phyloP scores from a whole-genome alignment of 306 rosid species.

The Sophora flavescens region DNA sequence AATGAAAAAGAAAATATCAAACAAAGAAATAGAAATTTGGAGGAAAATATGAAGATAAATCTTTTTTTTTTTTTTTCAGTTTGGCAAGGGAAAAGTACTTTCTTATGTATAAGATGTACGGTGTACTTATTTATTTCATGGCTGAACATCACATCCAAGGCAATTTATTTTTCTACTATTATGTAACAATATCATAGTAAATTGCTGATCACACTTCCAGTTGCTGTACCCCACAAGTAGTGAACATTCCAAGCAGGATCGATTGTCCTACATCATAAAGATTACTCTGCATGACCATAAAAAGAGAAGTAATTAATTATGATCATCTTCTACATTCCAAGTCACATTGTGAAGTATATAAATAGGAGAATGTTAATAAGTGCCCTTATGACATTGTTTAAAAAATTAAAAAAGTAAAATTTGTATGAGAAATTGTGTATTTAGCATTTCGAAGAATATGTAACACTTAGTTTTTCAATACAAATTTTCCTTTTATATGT shows the following conservation, averaged over 20 bases:
- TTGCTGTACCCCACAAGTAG: constrained; percentile 7
- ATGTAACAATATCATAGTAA: constrained; percentile 2
- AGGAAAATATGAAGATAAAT: background rate
- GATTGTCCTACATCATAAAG: background rate
- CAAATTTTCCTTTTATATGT: too few species aligned
- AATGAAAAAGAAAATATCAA: background rate
- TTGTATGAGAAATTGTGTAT: too few species aligned
- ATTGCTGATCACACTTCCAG: background rate
- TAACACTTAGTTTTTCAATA: too few species aligned
- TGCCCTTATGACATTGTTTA: too few species aligned
- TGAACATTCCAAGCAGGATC: constrained; percentile 4
- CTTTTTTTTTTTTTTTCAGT: background rate
- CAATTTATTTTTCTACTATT: background rate
- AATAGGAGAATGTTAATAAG: background rate
- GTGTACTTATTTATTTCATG: background rate
- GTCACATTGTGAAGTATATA: background rate
- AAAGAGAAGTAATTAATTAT: background rate
- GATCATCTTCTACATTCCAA: background rate
- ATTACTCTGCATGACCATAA: constrained; percentile 12
- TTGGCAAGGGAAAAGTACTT: background rate
- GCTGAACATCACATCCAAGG: background rate
- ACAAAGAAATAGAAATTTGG: background rate
- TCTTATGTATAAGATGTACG: background rate
- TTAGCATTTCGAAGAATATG: too few species aligned
- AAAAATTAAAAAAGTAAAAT: too few species aligned